These are phyloP conservation scores for Borovskyia barvae DNA, from an alignment of 208 protist genomes.

Conservation along the genomic window DNA sequence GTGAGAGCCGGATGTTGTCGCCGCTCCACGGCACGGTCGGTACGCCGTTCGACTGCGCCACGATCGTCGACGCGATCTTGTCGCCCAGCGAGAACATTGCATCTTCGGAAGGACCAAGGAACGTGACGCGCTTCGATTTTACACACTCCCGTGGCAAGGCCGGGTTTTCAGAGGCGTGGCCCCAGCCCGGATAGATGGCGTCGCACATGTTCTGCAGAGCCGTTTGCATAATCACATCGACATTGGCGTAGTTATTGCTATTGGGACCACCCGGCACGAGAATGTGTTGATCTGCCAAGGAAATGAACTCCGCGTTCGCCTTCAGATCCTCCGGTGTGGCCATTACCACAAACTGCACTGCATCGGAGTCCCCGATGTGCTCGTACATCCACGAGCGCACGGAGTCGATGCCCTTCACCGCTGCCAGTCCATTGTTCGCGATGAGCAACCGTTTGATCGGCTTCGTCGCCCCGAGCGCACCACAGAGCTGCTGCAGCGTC, in stretches of 20 bases:
- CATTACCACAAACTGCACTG: constrained; percentile 97
- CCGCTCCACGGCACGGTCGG: constrained; percentile 94
- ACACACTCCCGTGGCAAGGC: constrained; percentile 87
- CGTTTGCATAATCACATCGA: constrained; percentile 97
- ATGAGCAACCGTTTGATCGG: constrained; percentile 93
- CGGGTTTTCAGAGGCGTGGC: constrained; percentile 98
- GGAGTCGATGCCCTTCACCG: constrained; percentile 97
- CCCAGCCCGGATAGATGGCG: constrained; percentile 98
- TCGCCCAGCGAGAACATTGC: constrained; percentile 95
- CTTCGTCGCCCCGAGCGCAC: constrained; percentile 50
- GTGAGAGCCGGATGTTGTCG: constrained; percentile 57
- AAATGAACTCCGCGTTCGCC: constrained; percentile 98
- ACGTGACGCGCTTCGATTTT: constrained; percentile 57
- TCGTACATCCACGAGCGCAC: constrained; percentile 96
- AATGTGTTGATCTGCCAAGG: constrained; percentile 94
- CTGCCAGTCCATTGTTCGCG: constrained; percentile 98
- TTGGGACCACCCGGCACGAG: constrained; percentile 96
- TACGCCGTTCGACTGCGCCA: constrained; percentile 96
- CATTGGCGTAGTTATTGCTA: constrained; percentile 99
- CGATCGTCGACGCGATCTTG: constrained; percentile 98
- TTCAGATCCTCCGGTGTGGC: constrained; percentile 98
- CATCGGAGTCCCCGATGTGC: constrained; percentile 92
- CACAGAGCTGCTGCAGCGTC: constrained; percentile 52
- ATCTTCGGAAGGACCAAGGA: constrained; percentile 78
- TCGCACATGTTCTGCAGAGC: constrained; percentile 91